Evolutionary conservation across 2,329 filamentous ascomycete genomes (phyloP), one percentile per base, ranked within the genome.

Genomic region (Paracorniculantispora psalliotae): DNA sequence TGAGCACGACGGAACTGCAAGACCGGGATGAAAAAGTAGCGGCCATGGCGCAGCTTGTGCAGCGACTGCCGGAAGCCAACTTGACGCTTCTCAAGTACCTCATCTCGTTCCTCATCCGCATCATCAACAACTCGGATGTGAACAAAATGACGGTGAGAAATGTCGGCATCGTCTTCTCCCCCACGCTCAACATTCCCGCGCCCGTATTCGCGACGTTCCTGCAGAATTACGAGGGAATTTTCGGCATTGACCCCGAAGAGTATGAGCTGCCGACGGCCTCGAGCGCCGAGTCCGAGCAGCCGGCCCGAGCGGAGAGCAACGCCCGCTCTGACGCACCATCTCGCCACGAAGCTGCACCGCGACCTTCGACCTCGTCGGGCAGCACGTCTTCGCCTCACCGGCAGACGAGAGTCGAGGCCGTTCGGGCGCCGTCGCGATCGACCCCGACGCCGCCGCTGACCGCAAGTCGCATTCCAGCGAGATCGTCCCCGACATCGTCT

Each of bases 81-180:
- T 84, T 87, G 49, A 87, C 90, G 2, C 78, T 99, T 46, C 80
- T 99, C 41, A 87, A 89, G 67, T 92, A 96, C 63, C 78, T 99
- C 58, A 90, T 93, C 50, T 85, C 89, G 3, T 97, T 96, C 75
- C 76, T 99, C 66, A 91, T 96, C 69, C 88, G 89, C 68, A 93
- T 99, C 67, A 91, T 97, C 69, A 92, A 94, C 73, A 92, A 97
- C 66, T 81, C 91, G 7, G 87, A 90, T 66, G 79, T 89, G 62
- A 99, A 99, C 78, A 97, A 97, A 80, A 99, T 99, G 94, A 97
- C 90, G 12, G 90, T 97, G 56, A 87, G 93, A 64, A 99, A 99
- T 69, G 91, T 99, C 57, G 93, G 94, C 63, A 97, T 99, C 66
- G 93, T 99, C 59, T 99, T 99, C 73, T 96, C 94, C 17, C 94